Conservation (phyloP, 192 early-diverging fungal species). For the Coemansia sp. region DNA sequence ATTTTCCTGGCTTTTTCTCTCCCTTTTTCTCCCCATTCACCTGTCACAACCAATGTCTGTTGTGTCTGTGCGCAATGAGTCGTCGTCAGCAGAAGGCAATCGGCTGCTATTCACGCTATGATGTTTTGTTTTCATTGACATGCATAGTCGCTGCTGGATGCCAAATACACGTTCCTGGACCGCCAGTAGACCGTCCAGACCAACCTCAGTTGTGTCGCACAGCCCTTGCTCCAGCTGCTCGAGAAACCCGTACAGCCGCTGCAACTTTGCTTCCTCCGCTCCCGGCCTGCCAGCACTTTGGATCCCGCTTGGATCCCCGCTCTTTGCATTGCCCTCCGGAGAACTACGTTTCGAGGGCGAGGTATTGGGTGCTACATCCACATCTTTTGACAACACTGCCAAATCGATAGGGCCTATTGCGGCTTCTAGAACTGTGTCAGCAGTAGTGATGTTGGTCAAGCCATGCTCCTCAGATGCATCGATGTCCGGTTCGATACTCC, state of each 20-base stretch:
- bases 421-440: neutral
- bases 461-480: neutral
- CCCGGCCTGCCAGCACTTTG: neutral
- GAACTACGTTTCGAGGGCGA: neutral
- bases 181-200: constrained; percentile 4
- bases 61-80: neutral
- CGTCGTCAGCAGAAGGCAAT: neutral
- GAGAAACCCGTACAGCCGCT: constrained; percentile 19
- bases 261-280: neutral
- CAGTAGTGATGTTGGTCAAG: neutral
- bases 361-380: neutral
- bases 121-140: constrained; percentile 3
- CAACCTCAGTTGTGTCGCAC: neutral
- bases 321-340: neutral
- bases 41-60: no score
- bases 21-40: no score
- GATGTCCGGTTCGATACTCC: neutral
- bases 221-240: constrained; percentile 19
- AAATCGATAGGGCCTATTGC: neutral
- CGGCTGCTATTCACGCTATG: neutral
- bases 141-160: constrained; percentile 31
- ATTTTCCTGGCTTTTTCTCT: no score
- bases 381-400: neutral
- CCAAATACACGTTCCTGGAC: constrained; percentile 22
- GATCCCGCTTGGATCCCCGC: no score